Conservation (phyloP, 805 yeast genomes). For the Wickerhamiella sergipiensis region DNA sequence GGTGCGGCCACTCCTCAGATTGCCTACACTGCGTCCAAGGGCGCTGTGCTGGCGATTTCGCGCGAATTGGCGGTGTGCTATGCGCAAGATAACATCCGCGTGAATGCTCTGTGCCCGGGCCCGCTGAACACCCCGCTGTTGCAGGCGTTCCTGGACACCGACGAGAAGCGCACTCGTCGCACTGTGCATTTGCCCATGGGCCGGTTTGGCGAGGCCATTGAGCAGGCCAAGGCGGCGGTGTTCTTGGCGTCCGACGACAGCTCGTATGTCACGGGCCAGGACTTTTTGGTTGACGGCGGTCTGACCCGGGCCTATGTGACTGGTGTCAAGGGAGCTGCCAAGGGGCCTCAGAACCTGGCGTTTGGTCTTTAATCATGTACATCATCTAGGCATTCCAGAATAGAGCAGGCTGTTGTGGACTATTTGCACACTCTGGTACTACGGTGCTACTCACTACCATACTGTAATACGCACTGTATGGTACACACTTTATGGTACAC, state of each 20-base stretch:
- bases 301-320: slow-evolving; percentile 24
- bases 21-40: slow-evolving; percentile 29
- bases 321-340: slow-evolving; percentile 16
- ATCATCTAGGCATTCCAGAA: too few species aligned
- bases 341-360: slow-evolving; percentile 18
- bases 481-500: too few species aligned
- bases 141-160: slow-evolving; percentile 38
- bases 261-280: slow-evolving; percentile 46
- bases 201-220: slow-evolving; percentile 53
- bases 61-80: slow-evolving; percentile 42
- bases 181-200: slow-evolving; percentile 35
- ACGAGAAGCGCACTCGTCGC: slow-evolving; percentile 35
- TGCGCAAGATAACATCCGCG: slow-evolving; percentile 42
- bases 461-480: too few species aligned
- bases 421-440: too few species aligned
- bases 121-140: slow-evolving; percentile 50
- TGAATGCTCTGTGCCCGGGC: slow-evolving; percentile 46
- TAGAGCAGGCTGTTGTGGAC: too few species aligned
- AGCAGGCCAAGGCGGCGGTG: slow-evolving; percentile 45
- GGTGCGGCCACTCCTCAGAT: slow-evolving; percentile 29
- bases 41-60: slow-evolving; percentile 27
- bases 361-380: slow-evolving; percentile 16
- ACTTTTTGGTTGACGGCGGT: slow-evolving; percentile 47
- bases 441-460: too few species aligned
- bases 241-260: slow-evolving; percentile 40